These are phyloP conservation scores for Comarum palustre DNA, from an alignment of 306 rosid genomes.

Conservation along the genomic window DNA sequence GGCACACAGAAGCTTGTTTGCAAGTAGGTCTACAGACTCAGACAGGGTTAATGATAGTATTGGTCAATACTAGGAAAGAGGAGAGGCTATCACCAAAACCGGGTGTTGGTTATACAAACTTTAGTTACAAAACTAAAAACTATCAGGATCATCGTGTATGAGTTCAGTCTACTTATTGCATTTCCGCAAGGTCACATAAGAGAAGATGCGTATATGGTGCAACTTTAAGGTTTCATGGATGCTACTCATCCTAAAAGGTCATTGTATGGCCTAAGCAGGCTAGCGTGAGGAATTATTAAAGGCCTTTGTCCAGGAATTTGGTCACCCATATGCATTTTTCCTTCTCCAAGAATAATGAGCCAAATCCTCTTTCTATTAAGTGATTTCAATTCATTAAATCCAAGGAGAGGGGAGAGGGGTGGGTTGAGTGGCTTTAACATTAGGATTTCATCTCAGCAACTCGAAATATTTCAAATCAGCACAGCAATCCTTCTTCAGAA, in stretches of 20 bases:
- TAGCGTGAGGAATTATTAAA: neutral
- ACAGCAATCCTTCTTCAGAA: neutral
- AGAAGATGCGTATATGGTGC: no score
- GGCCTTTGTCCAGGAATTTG: neutral
- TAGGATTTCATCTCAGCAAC: no score
- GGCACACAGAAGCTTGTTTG: neutral
- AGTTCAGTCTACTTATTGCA: neutral
- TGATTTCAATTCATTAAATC: no score
- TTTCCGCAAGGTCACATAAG: neutral
- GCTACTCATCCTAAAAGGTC: no score
- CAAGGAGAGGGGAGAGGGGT: no score
- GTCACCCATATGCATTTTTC: neutral
- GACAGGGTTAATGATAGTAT: neutral
- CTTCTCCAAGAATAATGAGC: neutral
- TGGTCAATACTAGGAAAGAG: neutral
- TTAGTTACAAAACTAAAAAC: neutral
- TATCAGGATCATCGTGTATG: neutral
- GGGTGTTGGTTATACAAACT: neutral
- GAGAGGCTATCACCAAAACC: neutral
- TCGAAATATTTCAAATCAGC: neutral
- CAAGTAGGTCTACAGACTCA: neutral
- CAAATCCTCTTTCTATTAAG: no score
- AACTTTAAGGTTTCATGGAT: no score
- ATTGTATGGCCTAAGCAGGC: neutral
- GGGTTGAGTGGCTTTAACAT: no score